Percentiles rank a stretch among this genome's conserved stretches.
These are phyloP conservation scores for Lachnellula willkommii DNA, from an alignment of 2,329 filamentous ascomycete genomes.

Conservation along the genomic window DNA sequence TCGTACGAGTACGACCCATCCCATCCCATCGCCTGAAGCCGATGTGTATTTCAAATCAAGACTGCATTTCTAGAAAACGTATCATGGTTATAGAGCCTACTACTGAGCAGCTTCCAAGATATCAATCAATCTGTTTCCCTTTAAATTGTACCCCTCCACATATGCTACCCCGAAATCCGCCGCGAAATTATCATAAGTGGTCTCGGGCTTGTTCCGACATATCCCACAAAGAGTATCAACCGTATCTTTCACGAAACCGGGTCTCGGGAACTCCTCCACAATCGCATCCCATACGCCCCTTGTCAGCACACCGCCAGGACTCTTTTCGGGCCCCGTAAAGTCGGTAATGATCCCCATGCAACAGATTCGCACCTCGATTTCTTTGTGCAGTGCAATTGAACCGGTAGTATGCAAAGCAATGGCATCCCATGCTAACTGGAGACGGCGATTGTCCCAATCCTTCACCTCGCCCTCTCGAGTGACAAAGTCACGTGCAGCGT, in stretches of 20 bases:
- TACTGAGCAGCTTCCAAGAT: neutral
- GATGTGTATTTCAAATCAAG: neutral
- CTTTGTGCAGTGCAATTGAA: slow-evolving; percentile 37
- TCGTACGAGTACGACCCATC: too few species aligned
- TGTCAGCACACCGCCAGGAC: slow-evolving; percentile 23
- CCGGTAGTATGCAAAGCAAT: slow-evolving; percentile 41
- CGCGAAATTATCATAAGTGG: slow-evolving; percentile 35
- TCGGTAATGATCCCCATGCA: slow-evolving; percentile 34
- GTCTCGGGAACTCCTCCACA: slow-evolving; percentile 29
- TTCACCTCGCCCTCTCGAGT: slow-evolving; percentile 15
- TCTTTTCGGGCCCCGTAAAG: slow-evolving; percentile 32
- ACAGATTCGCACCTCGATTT: slow-evolving; percentile 35
- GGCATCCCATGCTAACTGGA: slow-evolving; percentile 44
- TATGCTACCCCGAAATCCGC: slow-evolving; percentile 26
- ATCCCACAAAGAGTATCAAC: slow-evolving; percentile 32
- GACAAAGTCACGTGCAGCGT: slow-evolving; percentile 39
- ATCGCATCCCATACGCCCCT: slow-evolving; percentile 27
- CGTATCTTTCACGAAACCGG: slow-evolving; percentile 30
- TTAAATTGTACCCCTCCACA: slow-evolving; percentile 12
- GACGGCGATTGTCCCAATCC: slow-evolving; percentile 37
- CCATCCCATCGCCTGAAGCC: neutral
- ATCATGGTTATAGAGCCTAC: neutral
- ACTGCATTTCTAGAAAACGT: neutral
- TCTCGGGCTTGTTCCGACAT: slow-evolving; percentile 34
- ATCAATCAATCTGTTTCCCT: slow-evolving; percentile 4